Evolutionary conservation across 176 grass and related monocot genomes (phyloP), one percentile per base, ranked within the genome.

Genomic region (Avena insularis): DNA sequence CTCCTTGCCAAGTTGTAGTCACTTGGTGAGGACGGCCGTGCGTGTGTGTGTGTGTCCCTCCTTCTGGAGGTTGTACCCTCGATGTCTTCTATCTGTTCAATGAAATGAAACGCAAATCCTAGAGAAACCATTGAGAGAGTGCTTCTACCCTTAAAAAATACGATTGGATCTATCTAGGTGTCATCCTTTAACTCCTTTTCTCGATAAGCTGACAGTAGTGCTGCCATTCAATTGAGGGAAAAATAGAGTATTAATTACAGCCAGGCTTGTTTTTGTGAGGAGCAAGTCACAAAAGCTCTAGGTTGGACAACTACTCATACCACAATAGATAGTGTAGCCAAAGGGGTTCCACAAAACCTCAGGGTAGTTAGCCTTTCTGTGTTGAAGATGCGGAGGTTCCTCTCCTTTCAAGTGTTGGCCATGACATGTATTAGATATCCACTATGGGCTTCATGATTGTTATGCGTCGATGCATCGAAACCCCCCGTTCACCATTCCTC

Each of bases 181-280:
- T 82, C 29, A 78, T 75, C 46, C 21, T 75, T 49, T 14, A 53
- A 12, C 9, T 62, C 2, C 27, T 89, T 73, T 74, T 74, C 45
- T 48, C n/a, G 5, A 74, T n/a, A 27, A 75, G 31, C 13, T 13
- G 17, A 20, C 35, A 71, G 67, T 48, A 51, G 21, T 13, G 25
- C 12, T 75, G 45, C 6, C 71, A 75, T 72, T 47, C 20, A 72
- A 9, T 47, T 47, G 21, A 72, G 71, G 71, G 21, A 4, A 74
- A 25, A 75, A 75, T 16, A 51, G 5, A 74, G n/a, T 74, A 21
- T 47, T n/a, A 71, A n/a, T 71, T 71, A 72, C 40, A 25, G 5
- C 2, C 5, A 9, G 71, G 20, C 71, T 75, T 15, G 35, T 75
- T 51, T 8, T 51, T 50, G 21, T 29, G 46, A 75, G 72, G 72